Evolutionary conservation across 1,284 basidiomycete genomes (phyloP), one percentile per base, ranked within the genome.

Genomic region (Cutaneotrichosporon sp.): DNA sequence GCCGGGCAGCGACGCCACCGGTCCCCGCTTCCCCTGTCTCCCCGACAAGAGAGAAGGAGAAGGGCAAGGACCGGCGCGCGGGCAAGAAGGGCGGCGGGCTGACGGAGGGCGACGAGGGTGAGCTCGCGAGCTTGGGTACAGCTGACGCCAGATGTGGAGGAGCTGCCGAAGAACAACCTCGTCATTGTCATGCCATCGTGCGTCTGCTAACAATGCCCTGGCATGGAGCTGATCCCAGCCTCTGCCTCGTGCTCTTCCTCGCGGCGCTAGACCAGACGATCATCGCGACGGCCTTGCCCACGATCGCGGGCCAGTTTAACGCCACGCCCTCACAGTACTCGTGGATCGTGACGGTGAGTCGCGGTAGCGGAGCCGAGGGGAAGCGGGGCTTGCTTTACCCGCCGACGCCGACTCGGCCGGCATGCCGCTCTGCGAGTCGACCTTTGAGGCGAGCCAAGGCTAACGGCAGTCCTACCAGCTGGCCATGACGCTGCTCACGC

Each of bases 231-330:
- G 38, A 54, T 42, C 11, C 67, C 55, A 74, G 76, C 13, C 70
- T 78, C 36, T 70, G 67, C 2, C 51, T 77, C 7, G 74, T 79
- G 8, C 63, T 77, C 8, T 79, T 79, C 66, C 61, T 77, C 2
- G 62, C 73, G 0, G 77, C 77, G 14, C 61, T 79, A 33, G 77
- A 79, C 60, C 71, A 72, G 56, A 75, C 74, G 27, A 73, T 75
- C 61, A 69, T 75, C 38, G 68, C 73, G 11, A 75, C 73, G 0
- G 73, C 73, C 3, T 60, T 75, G 16, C 73, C 73, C 2, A 68
- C 66, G 8, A 73, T 75, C 24, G 67, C 72, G 6, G 63, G 61
- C 36, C 63, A 70, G 20, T 68, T 75, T 10, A 33, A 68, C 22
- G 73, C 73, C 1, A 61, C 66, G 5, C 73, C 73, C 14, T 68